A percentile compares a stretch with the other conserved stretches of the same genome.
Evolutionary conservation across 495 filamentous ascomycete species (phyloP).

Genomic region (Talaromyces ruber): DNA sequence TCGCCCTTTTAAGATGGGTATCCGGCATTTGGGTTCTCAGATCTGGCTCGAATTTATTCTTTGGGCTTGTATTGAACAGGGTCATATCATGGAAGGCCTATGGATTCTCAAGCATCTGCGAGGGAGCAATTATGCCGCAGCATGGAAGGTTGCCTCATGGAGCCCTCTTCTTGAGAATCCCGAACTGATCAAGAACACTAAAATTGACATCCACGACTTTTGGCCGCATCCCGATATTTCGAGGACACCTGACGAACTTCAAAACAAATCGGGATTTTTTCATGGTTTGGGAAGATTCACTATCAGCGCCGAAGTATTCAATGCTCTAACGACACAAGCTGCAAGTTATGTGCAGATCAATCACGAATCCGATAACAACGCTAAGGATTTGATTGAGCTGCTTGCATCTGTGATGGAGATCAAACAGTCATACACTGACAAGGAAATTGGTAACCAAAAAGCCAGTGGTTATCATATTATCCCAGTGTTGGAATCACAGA

Average conservation of each 20-base stretch:
- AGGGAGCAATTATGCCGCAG: constrained; percentile 19
- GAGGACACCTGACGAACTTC: constrained; percentile 7
- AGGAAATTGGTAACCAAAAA: constrained; percentile 16
- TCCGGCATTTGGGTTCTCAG: constrained; percentile 47
- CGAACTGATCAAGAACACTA: constrained; percentile 21
- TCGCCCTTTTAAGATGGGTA: constrained; percentile 36
- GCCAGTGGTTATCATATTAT: constrained; percentile 35
- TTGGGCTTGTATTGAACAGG: constrained; percentile 59
- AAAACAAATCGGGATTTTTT: constrained; percentile 20
- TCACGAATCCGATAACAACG: constrained; percentile 18
- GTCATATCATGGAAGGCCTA: constrained; percentile 44
- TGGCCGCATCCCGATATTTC: constrained; percentile 25
- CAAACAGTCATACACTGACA: constrained; percentile 12
- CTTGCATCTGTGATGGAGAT: constrained; percentile 17
- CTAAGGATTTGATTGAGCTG: constrained; percentile 14
- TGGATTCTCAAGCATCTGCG: constrained; percentile 37
- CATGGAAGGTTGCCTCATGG: constrained; percentile 34
- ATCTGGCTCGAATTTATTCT: constrained; percentile 60
- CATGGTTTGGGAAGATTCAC: constrained; percentile 39
- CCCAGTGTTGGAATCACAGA: constrained; percentile 43
- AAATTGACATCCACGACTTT: constrained; percentile 23
- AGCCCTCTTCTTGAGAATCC: constrained; percentile 19
- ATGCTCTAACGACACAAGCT: constrained; percentile 43
- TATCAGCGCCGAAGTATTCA: constrained; percentile 51
- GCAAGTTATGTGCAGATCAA: constrained; percentile 29